These are phyloP conservation scores for Brassica incana DNA, from an alignment of 345 rosid species.

Conservation along the genomic window DNA sequence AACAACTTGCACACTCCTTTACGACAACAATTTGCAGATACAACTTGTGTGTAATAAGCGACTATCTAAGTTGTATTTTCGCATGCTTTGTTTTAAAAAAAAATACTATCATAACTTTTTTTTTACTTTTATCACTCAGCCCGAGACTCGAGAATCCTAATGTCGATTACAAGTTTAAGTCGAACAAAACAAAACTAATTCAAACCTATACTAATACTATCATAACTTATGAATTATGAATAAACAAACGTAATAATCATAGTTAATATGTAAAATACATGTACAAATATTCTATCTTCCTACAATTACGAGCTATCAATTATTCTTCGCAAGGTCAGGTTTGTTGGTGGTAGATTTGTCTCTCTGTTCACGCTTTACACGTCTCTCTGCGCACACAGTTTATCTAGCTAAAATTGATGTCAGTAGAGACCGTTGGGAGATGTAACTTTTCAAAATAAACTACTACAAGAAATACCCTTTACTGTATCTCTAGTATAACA, in stretches of 20 bases:
- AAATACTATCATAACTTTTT: no score
- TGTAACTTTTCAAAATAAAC: background rate
- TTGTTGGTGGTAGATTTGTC: slow-evolving; percentile 12
- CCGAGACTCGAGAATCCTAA: no score
- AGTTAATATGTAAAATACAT: background rate
- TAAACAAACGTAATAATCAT: background rate
- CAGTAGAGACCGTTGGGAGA: slow-evolving; percentile 16
- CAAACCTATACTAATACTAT: no score
- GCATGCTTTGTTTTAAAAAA: background rate
- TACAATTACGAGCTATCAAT: slow-evolving; percentile 2
- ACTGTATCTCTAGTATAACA: background rate
- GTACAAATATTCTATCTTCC: background rate
- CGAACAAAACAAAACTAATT: no score
- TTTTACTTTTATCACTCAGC: no score
- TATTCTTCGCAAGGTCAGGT: background rate
- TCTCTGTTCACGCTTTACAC: slow-evolving; percentile 11
- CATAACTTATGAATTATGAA: background rate
- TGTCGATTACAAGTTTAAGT: no score
- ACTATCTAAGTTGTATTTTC: background rate
- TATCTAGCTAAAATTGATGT: slow-evolving; percentile 1
- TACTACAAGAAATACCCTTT: background rate
- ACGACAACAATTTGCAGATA: background rate
- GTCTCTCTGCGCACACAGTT: slow-evolving; percentile 8
- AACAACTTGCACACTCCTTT: slow-evolving; percentile 22
- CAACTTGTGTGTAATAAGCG: background rate